A percentile compares a stretch with the other conserved stretches of the same genome.
Conservation (phyloP, 257 asterid species). For the Nicotiana obtusifolia region DNA sequence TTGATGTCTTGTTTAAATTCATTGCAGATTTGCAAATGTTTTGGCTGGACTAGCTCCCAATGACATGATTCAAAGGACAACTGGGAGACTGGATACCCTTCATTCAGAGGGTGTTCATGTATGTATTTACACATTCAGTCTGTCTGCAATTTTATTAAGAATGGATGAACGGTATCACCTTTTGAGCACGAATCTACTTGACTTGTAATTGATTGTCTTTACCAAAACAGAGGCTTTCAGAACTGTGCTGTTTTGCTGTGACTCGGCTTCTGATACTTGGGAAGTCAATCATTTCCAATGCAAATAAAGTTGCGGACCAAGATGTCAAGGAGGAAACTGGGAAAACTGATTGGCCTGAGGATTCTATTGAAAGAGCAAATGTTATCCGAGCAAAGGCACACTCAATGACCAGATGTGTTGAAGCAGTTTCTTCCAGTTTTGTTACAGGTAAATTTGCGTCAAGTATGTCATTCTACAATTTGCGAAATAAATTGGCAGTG, state of each 20-base stretch:
- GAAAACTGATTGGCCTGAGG: conserved; percentile 82
- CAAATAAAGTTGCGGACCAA: conserved; percentile 46
- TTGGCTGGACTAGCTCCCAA: conserved; percentile 69
- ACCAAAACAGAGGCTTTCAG: conserved; percentile 73
- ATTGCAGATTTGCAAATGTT: conserved; percentile 71
- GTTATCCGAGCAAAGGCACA: conserved; percentile 56
- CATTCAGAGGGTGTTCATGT: conserved; percentile 98
- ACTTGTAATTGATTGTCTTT: conserved; percentile 17
- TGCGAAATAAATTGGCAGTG: not conserved
- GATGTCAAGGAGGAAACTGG: conserved; percentile 49
- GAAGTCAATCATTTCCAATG: conserved; percentile 53
- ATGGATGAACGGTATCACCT: not conserved
- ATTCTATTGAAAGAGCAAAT: conserved; percentile 73
- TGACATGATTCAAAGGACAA: conserved; percentile 66
- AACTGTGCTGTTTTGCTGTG: conserved; percentile 84
- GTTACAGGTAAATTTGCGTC: conserved; percentile 51
- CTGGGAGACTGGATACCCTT: conserved; percentile 84
- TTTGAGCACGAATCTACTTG: not conserved
- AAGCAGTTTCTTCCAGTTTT: conserved; percentile 65
- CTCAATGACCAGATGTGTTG: conserved; percentile 54
- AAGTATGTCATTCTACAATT: not conserved
- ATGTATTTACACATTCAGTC: conserved; percentile 22
- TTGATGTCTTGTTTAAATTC: not conserved
- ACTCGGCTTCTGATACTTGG: conserved; percentile 78
- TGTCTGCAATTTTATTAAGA: not conserved